phyloP scores from a whole-genome alignment of 139 green algal genomes.

The Pleodorina starrii region DNA sequence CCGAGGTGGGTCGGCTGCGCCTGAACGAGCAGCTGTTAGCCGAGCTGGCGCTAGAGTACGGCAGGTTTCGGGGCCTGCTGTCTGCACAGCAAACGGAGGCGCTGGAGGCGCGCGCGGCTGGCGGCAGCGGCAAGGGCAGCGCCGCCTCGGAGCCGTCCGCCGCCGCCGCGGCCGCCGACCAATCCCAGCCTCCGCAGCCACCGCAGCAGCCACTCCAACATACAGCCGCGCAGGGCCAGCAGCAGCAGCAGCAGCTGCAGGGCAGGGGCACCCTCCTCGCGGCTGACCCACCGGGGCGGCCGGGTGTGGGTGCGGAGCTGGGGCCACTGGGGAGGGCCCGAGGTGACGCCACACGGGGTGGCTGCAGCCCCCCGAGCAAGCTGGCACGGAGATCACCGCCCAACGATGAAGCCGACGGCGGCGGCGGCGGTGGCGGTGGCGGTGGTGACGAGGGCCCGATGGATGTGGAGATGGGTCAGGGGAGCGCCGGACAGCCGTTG shows the following conservation, averaged over 20 bases:
- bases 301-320: no score
- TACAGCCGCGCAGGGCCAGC: background rate
- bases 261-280: background rate
- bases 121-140: background rate
- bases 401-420: background rate
- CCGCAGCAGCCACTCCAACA: background rate
- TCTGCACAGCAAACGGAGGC: background rate
- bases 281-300: background rate
- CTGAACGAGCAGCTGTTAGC: conserved; percentile 51
- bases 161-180: background rate
- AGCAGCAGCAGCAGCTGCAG: background rate
- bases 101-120: background rate
- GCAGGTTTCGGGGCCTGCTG: conserved; percentile 11
- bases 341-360: background rate
- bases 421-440: background rate
- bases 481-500: background rate
- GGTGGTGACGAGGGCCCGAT: background rate
- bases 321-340: background rate
- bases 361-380: conserved; percentile 11
- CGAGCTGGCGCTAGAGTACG: conserved; percentile 44
- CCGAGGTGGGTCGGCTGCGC: conserved; percentile 54
- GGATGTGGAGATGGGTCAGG: background rate
- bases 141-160: background rate
- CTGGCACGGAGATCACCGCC: conserved; percentile 5
- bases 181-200: background rate